Percentiles rank a stretch among this genome's conserved stretches.
Conservation (phyloP, 257 asterid species). For the Apocynum venetum region DNA sequence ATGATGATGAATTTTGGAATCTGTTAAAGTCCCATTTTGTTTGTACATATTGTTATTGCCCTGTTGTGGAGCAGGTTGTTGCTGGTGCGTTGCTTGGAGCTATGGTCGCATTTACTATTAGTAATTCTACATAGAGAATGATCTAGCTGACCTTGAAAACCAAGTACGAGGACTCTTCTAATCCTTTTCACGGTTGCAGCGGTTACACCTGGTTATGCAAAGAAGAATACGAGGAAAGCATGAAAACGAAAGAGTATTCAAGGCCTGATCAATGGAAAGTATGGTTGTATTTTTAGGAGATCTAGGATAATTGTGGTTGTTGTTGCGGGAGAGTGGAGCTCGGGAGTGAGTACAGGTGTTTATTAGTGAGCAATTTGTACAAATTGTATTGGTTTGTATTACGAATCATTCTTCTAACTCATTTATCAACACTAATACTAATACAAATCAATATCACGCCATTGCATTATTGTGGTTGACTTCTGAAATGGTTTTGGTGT, state of each 20-base stretch:
- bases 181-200: neutral
- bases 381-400: neutral
- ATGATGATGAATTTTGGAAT: neutral
- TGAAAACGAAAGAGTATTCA: neutral
- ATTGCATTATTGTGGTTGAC: neutral
- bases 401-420: neutral
- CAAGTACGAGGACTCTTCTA: neutral
- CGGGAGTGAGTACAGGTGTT: neutral
- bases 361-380: neutral
- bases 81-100: conserved; percentile 77
- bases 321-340: neutral
- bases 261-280: conserved; percentile 2
- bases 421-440: too few relatives aligned
- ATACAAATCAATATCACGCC: too few relatives aligned
- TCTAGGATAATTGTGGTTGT: neutral
- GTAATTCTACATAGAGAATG: conserved; percentile 28
- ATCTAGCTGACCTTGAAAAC: neutral
- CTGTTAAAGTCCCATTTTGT: neutral
- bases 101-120: conserved; percentile 48
- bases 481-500: too few relatives aligned
- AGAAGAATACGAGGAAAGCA: conserved; percentile 1
- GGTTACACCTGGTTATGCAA: neutral
- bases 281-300: neutral
- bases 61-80: conserved; percentile 40
- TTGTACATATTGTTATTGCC: neutral